Evolutionary conservation across 2,329 filamentous ascomycete species (phyloP), one percentile per base, ranked within the genome.

Genomic region (Cylindrodendrum hubeiense): DNA sequence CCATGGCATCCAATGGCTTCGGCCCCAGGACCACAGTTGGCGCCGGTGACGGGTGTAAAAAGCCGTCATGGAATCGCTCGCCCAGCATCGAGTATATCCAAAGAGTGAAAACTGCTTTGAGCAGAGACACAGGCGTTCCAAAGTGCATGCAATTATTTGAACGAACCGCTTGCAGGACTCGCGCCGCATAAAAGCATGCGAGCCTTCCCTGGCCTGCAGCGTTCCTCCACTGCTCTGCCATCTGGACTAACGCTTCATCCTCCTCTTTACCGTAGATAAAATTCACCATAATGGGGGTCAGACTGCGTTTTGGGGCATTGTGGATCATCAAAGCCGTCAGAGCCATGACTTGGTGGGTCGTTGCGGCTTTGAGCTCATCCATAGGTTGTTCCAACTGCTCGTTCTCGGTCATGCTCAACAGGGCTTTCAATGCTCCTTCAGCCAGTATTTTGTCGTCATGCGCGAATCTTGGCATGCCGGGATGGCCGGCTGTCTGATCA

Each of bases 341-440:
- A 0, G 50, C 49, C 57, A 66, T 67, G 15, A 67, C 52, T 24
- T 62, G 44, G 24, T 67, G 66, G 3, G 59, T 54, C 13, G 66
- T 67, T 19, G 63, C 51, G 0, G 66, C 59, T 17, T 67, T 67
- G 8, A 53, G 53, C 34, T 67, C 66, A 4, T 67, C 63, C 4
- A 63, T 34, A 0, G 50, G 54, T 4, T 56, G 54, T 15, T 63
- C 59, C 2, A 41, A 13, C 46, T 67, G 58, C 24, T 66, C 55
- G 4, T 55, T 50, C 34, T 67, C 66, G 1, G 44, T 63, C 13
- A 66, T 13, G 1, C 21, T 22, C 17, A 66, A 24, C 1, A 67
- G n/a, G 1, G 59, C 54, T 3, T 28, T 60, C 15, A 67, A 5
- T 1, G 58, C 41, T 3, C 43, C 54, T 5, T 55, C 54, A 2